phyloP scores from a whole-genome alignment of 1,284 basidiomycete species.

The Irpex rosettiformis region DNA sequence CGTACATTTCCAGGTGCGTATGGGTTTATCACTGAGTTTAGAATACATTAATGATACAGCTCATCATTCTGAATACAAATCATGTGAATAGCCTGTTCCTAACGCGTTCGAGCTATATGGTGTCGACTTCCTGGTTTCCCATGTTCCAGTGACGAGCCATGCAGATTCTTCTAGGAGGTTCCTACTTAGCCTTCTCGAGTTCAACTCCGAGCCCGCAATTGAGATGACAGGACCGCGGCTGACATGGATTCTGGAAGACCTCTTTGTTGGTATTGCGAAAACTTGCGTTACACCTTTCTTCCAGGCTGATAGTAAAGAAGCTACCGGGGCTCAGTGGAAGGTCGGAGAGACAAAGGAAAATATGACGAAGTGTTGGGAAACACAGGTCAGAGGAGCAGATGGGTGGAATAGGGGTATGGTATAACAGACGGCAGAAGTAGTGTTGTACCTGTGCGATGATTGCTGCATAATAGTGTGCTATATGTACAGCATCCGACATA shows the following conservation, averaged over 20 bases:
- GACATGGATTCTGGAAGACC: constrained; percentile 73
- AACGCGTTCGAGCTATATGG: constrained; percentile 97
- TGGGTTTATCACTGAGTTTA: too few relatives aligned
- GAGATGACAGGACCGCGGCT: constrained; percentile 88
- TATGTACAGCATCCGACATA: too few relatives aligned
- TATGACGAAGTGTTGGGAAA: constrained; percentile 27
- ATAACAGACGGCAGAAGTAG: too few relatives aligned
- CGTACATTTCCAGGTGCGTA: constrained; percentile 84
- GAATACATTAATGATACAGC: too few relatives aligned
- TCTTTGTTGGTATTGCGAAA: constrained; percentile 73
- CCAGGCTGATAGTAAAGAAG: constrained; percentile 4
- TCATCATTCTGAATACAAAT: too few relatives aligned
- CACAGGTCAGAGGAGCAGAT: constrained; percentile 27
- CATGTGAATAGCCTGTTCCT: constrained; percentile 77
- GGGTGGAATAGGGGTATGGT: constrained; percentile 22
- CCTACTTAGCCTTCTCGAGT: constrained; percentile 80
- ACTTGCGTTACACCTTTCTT: constrained; percentile 74
- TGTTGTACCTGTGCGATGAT: too few relatives aligned
- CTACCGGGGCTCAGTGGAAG: constrained; percentile 16
- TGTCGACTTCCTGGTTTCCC: constrained; percentile 82
- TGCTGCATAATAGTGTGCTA: too few relatives aligned
- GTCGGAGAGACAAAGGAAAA: constrained; percentile 20
- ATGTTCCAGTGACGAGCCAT: constrained; percentile 27
- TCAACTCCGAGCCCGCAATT: constrained; percentile 96
- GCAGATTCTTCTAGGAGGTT: constrained; percentile 31